These are phyloP conservation scores for Sugiyamaella valdiviana DNA, from an alignment of 805 yeast genomes.

Conservation along the genomic window DNA sequence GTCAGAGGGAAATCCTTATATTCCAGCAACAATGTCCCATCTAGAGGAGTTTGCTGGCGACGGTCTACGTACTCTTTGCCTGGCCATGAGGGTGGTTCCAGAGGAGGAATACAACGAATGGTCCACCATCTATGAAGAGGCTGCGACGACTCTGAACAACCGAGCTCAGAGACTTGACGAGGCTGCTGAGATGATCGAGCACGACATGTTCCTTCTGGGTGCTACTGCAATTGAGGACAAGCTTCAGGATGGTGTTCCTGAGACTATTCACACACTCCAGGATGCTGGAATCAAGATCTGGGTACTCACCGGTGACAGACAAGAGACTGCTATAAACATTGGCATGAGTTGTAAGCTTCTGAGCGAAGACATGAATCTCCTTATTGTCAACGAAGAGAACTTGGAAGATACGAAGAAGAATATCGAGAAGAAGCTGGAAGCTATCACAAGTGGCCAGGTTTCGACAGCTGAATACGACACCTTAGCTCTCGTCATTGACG, in stretches of 20 bases:
- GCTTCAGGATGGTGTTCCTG: conserved; percentile 97
- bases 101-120: conserved; percentile 72
- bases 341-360: conserved; percentile 96
- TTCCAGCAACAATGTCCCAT: conserved; percentile 75
- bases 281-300: conserved; percentile 96
- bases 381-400: conserved; percentile 81
- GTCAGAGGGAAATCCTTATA: conserved; percentile 63
- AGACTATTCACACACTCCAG: conserved; percentile 89
- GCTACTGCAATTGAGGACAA: conserved; percentile 99
- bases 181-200: conserved; percentile 85
- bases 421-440: conserved; percentile 65
- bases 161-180: conserved; percentile 73
- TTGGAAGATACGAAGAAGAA: conserved; percentile 72
- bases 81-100: conserved; percentile 76
- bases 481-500: conserved; percentile 88
- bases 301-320: conserved; percentile 98
- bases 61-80: conserved; percentile 90
- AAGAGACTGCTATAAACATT: conserved; percentile 96
- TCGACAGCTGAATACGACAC: conserved; percentile 58
- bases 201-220: conserved; percentile 72
- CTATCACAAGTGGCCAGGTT: conserved; percentile 39
- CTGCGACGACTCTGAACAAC: conserved; percentile 73
- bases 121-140: conserved; percentile 61
- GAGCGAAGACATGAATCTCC: conserved; percentile 91
- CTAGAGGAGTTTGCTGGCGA: conserved; percentile 95